Base-by-base conservation (phyloP, 352 stramenopile species). In the Globisporangium rhizosaccharum region DNA sequence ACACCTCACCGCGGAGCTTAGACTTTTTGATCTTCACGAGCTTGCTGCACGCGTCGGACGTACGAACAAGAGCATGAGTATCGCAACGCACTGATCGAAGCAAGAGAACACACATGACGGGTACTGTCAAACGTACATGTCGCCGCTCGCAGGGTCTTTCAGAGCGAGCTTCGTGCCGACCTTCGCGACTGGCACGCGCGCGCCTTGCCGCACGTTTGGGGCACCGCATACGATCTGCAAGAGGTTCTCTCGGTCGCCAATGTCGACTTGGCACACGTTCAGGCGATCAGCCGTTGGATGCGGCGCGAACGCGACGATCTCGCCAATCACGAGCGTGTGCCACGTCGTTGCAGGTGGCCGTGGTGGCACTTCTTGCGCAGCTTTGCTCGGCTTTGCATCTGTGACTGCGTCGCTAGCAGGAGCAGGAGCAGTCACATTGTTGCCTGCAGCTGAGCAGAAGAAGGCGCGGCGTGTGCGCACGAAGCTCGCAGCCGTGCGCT, bases 11-110 rank as follows among this genome's bases (percentile, higher is more conserved):
- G 37, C 82, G 82, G 30, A 92, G 66, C 65, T 92, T 92, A 36
- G 77, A 88, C 69, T 90, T 92, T 46, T 92, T 90, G 69, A 92
- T 92, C 69, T 90, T 92, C 23, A 92, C 65, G 52, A 87, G 76
- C 57, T 87, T 90, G 26, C 76, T 90, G 59, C 53, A 36, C 20
- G 20, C 1, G 10, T 26, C 28, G 28, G 28, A 30, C 37, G 53
- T 28, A 62, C 42, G 62, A 26, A 55, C 41, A 59, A 54, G 49
- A 37, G 36, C 59, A 23, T 46, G 46, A 61, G 33, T 47, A 26
- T 50, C 45, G 49, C 8, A 26, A 52, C 42, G 5, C 2, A 47
- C 37, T 6, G 41, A 3, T 47, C 41, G 45, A 23, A 3, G 28
- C 23, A n/a, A 9, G 44, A 10, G 5, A 20, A 20, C 23, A 46